Evolutionary conservation across 352 stramenopile genomes (phyloP).

Genomic region (Phytophthora crassamura): DNA sequence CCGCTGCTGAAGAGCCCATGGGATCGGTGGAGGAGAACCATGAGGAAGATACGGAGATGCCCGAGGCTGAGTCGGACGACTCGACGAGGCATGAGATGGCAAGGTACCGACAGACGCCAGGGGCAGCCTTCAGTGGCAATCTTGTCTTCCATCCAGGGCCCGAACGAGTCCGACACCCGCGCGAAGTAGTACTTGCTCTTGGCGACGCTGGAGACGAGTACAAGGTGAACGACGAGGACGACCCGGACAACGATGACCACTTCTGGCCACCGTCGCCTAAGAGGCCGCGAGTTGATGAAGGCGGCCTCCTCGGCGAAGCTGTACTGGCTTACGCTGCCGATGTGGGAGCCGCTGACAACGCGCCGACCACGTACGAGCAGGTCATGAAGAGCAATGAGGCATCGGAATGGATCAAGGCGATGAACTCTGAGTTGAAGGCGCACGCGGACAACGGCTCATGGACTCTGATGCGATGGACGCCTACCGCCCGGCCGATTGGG

Average conservation of each 20-base stretch:
- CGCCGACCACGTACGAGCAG: slow-evolving; percentile 1
- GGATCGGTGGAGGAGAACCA: not conserved
- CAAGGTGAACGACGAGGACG: not conserved
- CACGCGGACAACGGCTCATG: too few species aligned
- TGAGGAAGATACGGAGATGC: slow-evolving; percentile 8
- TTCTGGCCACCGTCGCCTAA: slow-evolving; percentile 11
- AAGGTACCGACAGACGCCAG: slow-evolving; percentile 8
- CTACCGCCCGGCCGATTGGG: too few species aligned
- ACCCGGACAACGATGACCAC: slow-evolving; percentile 10
- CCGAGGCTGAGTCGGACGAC: not conserved
- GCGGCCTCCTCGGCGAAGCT: not conserved
- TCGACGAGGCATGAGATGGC: not conserved
- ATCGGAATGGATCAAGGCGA: too few species aligned
- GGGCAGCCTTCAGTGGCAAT: not conserved
- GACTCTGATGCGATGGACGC: too few species aligned
- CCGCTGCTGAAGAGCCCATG: not conserved
- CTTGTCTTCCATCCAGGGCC: slow-evolving; percentile 3
- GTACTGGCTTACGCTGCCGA: slow-evolving; percentile 1
- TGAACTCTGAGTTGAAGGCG: too few species aligned
- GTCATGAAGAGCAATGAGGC: too few species aligned
- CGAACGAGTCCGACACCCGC: not conserved
- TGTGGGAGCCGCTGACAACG: slow-evolving; percentile 1
- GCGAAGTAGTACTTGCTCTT: not conserved
- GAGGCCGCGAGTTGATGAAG: slow-evolving; percentile 7
- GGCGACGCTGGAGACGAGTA: not conserved